These are phyloP conservation scores for Waltiozyma sp. DNA, from an alignment of 1,139 yeast species.

Conservation along the genomic window DNA sequence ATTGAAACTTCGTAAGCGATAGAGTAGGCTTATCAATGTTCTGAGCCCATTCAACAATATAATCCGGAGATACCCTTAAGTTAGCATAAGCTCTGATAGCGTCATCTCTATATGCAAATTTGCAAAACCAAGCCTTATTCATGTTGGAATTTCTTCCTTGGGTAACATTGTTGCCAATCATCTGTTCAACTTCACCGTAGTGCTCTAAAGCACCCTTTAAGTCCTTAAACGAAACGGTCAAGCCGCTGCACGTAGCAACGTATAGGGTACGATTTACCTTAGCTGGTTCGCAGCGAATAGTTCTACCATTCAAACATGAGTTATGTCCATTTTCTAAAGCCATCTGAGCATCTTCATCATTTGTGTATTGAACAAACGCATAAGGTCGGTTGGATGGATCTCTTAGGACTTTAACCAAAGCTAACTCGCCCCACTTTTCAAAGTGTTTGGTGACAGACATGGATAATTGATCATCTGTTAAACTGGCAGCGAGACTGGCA, in stretches of 20 bases:
- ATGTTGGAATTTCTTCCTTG: constrained; percentile 24
- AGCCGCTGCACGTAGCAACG: constrained; percentile 27
- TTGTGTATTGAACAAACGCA: constrained; percentile 82
- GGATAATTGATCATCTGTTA: constrained; percentile 60
- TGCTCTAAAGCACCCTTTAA: constrained; percentile 31
- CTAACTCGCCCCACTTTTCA: constrained; percentile 53
- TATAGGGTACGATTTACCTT: constrained; percentile 80
- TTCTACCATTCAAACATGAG: constrained; percentile 58
- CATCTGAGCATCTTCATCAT: constrained; percentile 53
- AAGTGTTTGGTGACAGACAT: constrained; percentile 58
- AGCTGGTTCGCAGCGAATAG: constrained; percentile 81
- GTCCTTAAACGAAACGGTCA: constrained; percentile 17
- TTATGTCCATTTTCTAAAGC: constrained; percentile 69
- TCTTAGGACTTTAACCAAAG: constrained; percentile 74
- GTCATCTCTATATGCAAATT: constrained; percentile 79
- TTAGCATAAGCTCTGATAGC: constrained; percentile 81
- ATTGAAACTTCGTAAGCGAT: constrained; percentile 1
- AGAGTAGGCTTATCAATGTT: constrained; percentile 43
- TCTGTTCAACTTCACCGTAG: constrained; percentile 69
- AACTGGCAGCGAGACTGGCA: constrained; percentile 58
- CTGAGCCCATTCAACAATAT: constrained; percentile 77
- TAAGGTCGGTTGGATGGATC: constrained; percentile 81
- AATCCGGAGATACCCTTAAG: constrained; percentile 39
- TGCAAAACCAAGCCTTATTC: constrained; percentile 59
- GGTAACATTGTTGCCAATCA: constrained; percentile 39